Conservation (phyloP, 192 early-diverging fungal species). For the Linnemannia exigua region DNA sequence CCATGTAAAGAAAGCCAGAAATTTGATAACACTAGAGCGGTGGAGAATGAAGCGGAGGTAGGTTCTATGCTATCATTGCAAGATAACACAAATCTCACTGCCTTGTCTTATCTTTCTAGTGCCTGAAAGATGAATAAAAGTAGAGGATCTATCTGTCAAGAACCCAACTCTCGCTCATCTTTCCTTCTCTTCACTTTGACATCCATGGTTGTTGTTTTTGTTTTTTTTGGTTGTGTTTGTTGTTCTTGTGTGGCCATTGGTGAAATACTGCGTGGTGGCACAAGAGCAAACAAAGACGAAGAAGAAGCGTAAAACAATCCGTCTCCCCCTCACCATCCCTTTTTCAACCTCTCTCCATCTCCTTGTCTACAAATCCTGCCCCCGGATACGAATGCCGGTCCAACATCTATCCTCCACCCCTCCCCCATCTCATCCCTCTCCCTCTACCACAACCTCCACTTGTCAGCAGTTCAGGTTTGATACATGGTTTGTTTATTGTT, state of each 20-base stretch:
- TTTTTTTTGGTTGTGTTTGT: background rate
- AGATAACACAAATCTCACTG: background rate
- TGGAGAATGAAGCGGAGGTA: slow-evolving; percentile 4
- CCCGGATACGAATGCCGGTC: background rate
- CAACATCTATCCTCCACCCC: too few relatives aligned
- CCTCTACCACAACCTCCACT: background rate
- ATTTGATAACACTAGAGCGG: background rate
- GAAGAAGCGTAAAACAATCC: background rate
- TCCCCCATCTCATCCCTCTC: background rate
- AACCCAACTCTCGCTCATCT: background rate
- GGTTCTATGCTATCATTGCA: background rate
- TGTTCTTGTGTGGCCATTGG: background rate
- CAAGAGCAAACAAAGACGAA: background rate
- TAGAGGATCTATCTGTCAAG: background rate
- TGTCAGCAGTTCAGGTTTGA: background rate
- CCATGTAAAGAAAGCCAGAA: background rate
- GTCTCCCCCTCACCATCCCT: background rate
- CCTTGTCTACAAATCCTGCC: background rate
- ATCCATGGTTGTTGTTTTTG: background rate
- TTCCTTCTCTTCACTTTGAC: background rate
- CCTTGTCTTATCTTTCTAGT: background rate
- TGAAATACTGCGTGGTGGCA: background rate
- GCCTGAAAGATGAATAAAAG: slow-evolving; percentile 5
- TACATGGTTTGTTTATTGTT: background rate
- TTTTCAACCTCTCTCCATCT: background rate